phyloP scores from a whole-genome alignment of 371 early-diverging fungal species.

The Blastocladiella emersonii region DNA sequence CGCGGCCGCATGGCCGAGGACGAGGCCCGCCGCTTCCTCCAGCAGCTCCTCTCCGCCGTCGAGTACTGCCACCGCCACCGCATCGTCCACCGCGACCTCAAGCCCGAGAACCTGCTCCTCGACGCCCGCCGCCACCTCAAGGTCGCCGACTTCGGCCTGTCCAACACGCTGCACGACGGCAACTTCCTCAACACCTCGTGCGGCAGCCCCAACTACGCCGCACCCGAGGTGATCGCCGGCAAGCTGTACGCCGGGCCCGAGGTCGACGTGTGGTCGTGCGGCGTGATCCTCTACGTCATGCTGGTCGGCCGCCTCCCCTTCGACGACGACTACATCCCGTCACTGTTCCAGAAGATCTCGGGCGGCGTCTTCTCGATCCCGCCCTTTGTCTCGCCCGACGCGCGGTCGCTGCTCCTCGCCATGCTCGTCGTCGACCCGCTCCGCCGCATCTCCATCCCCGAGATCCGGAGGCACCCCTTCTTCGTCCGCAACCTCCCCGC shows the following conservation, averaged over 20 bases:
- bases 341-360: slow-evolving; percentile 82
- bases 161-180: slow-evolving; percentile 88
- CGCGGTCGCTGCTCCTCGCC: slow-evolving; percentile 63
- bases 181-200: slow-evolving; percentile 92
- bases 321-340: slow-evolving; percentile 90
- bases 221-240: slow-evolving; percentile 91
- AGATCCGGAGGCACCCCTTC: slow-evolving; percentile 70
- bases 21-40: slow-evolving; percentile 84
- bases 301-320: slow-evolving; percentile 97
- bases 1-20: slow-evolving; percentile 68
- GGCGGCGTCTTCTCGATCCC: slow-evolving; percentile 82
- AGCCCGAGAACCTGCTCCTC: slow-evolving; percentile 59
- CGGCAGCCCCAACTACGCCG: slow-evolving; percentile 78
- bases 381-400: slow-evolving; percentile 64
- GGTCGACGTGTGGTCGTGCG: slow-evolving; percentile 98
- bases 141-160: slow-evolving; percentile 93
- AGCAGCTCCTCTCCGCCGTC: slow-evolving; percentile 95
- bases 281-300: slow-evolving; percentile 98
- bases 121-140: slow-evolving; percentile 80
- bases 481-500: slow-evolving; percentile 77
- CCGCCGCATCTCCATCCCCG: slow-evolving; percentile 79
- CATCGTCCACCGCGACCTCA: slow-evolving; percentile 79
- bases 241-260: slow-evolving; percentile 88
- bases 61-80: slow-evolving; percentile 96
- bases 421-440: slow-evolving; percentile 95